Evolutionary conservation across 305 asterid genomes (phyloP), one percentile per base, ranked within the genome.

Genomic region (Lippia alba): DNA sequence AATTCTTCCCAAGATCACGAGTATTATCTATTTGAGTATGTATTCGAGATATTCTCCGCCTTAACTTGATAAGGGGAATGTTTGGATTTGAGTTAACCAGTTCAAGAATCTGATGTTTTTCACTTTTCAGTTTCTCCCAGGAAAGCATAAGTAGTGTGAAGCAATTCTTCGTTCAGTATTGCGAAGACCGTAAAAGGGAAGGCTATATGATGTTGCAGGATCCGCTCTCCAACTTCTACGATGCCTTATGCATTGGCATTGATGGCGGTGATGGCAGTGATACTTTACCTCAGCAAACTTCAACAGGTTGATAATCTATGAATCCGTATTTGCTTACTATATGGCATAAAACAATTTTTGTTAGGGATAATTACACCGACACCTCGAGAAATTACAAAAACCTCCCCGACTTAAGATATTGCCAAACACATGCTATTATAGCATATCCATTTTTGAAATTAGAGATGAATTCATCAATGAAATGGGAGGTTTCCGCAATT

Each of bases 11-110:
- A 64, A 67, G 74, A 74, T 61, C 83, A 76, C 1, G 82, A 82
- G 69, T 87, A 64, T 74, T 74, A 77, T 10, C 78, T 80, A 79
- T 83, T 82, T 12, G 92, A 91, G 97, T 91, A 78, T 78, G 87
- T 18, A 12, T 33, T 4, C 14, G 14, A 6, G 7, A 40, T 12
- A 12, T 12, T 45, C 8, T 46, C 32, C 8, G 9, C 20, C 39
- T 49, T 71, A 18, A 12, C 57, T 15, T 6, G 17, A 30, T 14
- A 33, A 45, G 18, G 12, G 32, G 24, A 2, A 55, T 15, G 34
- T 44, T 6, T 44, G 1, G 10, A 48, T 4, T 48, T 48, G 18
- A 2, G 7, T 14, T 48, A 4, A 12, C 18, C 7, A 45, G 3
- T 24, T 24, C 30, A 24, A 24, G 15, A 45, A 45, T 11, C 7